Base-by-base conservation (phyloP, 2,329 filamentous ascomycete species). In the Phyllosticta citriasiana region DNA sequence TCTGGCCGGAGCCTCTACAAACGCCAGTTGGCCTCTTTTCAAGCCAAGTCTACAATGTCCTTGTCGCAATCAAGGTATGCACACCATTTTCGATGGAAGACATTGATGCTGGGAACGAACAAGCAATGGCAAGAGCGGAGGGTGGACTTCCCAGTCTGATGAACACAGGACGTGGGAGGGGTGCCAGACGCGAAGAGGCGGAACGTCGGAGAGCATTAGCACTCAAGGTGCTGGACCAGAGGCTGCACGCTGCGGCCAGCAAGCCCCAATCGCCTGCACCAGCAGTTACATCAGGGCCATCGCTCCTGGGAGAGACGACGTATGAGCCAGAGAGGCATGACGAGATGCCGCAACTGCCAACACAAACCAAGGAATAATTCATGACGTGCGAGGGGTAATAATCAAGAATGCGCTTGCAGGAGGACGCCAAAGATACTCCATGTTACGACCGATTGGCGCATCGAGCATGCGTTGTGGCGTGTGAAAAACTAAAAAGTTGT, bases 181-280 rank as follows among this genome's bases (percentile, higher is more conserved):
- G 74, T 22, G 84, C 86, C 57, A 89, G 92, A 57, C 85, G 92
- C 63, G 93, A 94, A 57, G 94, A 97, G 74, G 93, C 93, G 0
- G 94, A 97, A 78, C 80, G 94, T 66, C 84, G 94, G 71, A 84
- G 94, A 66, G 92, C 92, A 0, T 77, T 99, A 66, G 94, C 94
- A 1, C 80, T 99, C 61, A 93, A 93, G 71, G 93, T 92, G 3
- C 78, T 99, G 60, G 94, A 99, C 73, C 91, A 97, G 76, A 83
- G 94, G 65, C 79, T 99, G 58, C 89, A 94, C 73, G 88, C 90
- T n/a, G 91, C 91, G 3, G 87, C 88, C 16, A 80, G 79, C 35
- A 81, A 71, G 53, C 65, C 62, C 2, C 55, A 62, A 27, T 56
- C 57, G 26, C 61, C 65, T 9, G 66, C 74, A 63, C 76, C 81